Evolutionary conservation across 306 rosid species (phyloP), one percentile per base, ranked within the genome.

Genomic region (Chamaecrista fasciculata): DNA sequence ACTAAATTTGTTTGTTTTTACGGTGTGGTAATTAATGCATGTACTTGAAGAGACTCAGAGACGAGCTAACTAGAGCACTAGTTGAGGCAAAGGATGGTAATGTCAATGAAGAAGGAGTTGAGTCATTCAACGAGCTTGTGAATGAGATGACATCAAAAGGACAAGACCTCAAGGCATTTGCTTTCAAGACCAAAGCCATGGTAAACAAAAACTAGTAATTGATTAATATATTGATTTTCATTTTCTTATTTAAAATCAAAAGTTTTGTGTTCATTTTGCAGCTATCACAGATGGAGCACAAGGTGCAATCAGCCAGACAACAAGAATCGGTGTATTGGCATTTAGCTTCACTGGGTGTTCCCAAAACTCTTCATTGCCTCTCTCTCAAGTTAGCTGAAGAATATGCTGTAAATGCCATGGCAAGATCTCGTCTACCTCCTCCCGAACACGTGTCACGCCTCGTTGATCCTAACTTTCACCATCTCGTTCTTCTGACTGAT

Each of bases 281-380:
- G 95, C 78, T 91, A 15, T 84, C 55, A 31, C 70, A 60, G 73
- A 91, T 91, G 97, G 97, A 91, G 68, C 89, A 36, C 69, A 85
- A 84, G 83, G 90, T 91, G 59, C 86, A 86, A 62, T 76, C 83
- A 60, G 95, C 97, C n/a, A 84, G 89, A 65, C 83, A 77, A 66
- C 83, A 81, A 7, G 92, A 91, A 67, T 88, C 89, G 5, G 47
- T 91, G 31, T 86, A 79, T 72, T 91, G 97, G 97, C 84, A 87
- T 72, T 73, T 91, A 73, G 97, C 97, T 58, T 88, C 97, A 67
- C 95, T 84, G 50, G 97, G 95, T 61, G 82, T 88, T 51, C 97
- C 97, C 25, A 79, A 79, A 76, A 76, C 89, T 72, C 70, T 91
- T 11, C 90, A 87, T 78, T 91, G 97, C 79, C 86, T 91, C 50